Conservation (phyloP, 305 asterid species). For the Andrographis paniculata region DNA sequence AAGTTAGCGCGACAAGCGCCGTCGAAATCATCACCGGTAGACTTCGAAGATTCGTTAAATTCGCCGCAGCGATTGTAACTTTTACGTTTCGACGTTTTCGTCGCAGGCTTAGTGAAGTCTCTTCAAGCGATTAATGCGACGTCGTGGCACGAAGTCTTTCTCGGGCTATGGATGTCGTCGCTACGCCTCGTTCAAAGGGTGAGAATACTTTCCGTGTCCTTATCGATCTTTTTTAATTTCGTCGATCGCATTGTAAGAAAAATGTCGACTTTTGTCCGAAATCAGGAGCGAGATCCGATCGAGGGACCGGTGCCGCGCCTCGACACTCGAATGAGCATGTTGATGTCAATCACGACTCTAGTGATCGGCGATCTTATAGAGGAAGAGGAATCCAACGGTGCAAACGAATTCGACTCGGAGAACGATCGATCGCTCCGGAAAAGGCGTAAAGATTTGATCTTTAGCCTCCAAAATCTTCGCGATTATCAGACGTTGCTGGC, state of each 20-base stretch:
- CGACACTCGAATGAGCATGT: constrained; percentile 87
- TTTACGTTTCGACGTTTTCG: constrained; percentile 16
- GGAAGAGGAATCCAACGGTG: constrained; percentile 58
- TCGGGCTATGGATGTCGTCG: constrained; percentile 98
- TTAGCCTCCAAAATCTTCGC: constrained; percentile 64
- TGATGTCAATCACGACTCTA: constrained; percentile 77
- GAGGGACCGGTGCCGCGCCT: constrained; percentile 98
- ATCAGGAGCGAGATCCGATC: constrained; percentile 93
- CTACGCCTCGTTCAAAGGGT: constrained; percentile 95
- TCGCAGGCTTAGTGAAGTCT: constrained; percentile 83
- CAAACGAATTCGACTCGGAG: constrained; percentile 29
- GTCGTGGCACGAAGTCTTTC: constrained; percentile 83
- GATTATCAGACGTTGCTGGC: constrained; percentile 73
- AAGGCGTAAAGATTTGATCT: constrained; percentile 56
- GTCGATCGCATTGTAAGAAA: neutral
- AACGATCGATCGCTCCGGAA: constrained; percentile 31
- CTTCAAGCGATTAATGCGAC: constrained; percentile 77
- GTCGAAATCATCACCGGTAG: constrained; percentile 86
- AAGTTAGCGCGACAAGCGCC: constrained; percentile 82
- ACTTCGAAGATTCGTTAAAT: neutral
- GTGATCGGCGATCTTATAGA: constrained; percentile 87
- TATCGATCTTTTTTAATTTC: neutral
- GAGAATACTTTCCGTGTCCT: constrained; percentile 18
- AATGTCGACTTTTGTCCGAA: constrained; percentile 8
- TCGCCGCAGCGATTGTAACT: constrained; percentile 13